phyloP scores from a whole-genome alignment of 805 yeast genomes.

The Saccharomyces eubayanus region DNA sequence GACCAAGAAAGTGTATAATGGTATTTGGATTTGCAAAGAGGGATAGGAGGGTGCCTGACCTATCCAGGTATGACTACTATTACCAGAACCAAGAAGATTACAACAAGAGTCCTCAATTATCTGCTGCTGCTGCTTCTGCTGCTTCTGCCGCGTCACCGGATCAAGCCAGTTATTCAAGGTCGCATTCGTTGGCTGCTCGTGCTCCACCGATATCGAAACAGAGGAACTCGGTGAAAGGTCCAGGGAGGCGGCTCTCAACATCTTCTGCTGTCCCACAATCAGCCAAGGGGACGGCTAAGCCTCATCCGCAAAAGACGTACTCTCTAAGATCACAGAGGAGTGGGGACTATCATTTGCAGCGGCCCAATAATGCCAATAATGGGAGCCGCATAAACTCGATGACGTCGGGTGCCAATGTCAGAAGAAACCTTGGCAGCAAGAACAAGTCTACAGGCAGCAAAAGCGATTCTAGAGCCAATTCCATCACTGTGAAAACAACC shows the following conservation, averaged over 20 bases:
- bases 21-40: constrained; percentile 20
- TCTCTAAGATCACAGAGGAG: constrained; percentile 18
- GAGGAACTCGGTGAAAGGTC: neutral
- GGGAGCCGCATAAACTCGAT: constrained; percentile 14
- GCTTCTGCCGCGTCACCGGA: constrained; percentile 9
- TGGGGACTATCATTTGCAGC: neutral
- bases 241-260: neutral
- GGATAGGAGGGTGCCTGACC: constrained; percentile 31
- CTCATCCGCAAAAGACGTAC: constrained; percentile 8
- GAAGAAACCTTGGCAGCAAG: neutral
- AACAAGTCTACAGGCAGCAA: neutral
- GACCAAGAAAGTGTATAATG: constrained; percentile 7
- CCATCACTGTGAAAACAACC: constrained; percentile 41
- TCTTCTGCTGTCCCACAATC: neutral
- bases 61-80: constrained; percentile 32
- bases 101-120: constrained; percentile 14
- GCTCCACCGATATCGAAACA: neutral
- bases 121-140: constrained; percentile 29
- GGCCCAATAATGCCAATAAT: neutral
- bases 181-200: constrained; percentile 3
- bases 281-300: neutral
- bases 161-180: constrained; percentile 1
- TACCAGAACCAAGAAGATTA: constrained; percentile 20
- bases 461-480: constrained; percentile 22
- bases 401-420: constrained; percentile 7